Base-by-base conservation (phyloP, 768 basidiomycete species). In the Clavaria fumosa region DNA sequence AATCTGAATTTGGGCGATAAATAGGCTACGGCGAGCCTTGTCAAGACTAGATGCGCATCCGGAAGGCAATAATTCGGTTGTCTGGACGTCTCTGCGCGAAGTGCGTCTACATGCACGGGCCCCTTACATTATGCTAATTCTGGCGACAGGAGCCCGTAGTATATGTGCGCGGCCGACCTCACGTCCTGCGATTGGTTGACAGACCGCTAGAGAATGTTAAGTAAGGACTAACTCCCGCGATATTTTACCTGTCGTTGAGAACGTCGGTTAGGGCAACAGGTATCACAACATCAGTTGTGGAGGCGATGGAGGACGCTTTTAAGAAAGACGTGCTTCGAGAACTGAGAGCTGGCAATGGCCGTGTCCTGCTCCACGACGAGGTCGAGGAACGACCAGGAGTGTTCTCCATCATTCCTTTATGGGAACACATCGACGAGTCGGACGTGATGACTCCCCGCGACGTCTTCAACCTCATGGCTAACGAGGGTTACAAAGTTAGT, bases 241-340 rank as follows among this genome's bases (percentile, higher is more conserved):
- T n/a, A n/a, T n/a, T n/a, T n/a, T n/a, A n/a, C n/a, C n/a, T n/a
- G n/a, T n/a, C n/a, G n/a, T n/a, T n/a, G n/a, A n/a, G n/a, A n/a
- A n/a, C n/a, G n/a, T n/a, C n/a, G n/a, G n/a, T n/a, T n/a, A 90
- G 88, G 49, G 86, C 93, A 3, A 97, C 95, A 0, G 95, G 95
- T 17, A 78, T 97, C 3, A 83, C 86, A 0, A 91, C 90, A 1
- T 64, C 67, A 4, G 76, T 85, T 23, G 95, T 97, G 2, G 95
- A 97, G 55, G 64, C 66, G 20, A 95, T 96, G 84, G 95, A 97
- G 43, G 59, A 71, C 24, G 74, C 62, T 37, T 75, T 99, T 54
- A 93, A 95, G 61, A 68, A 67, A 34, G 95, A 99, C 49, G 74
- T 97, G 7, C 59, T 95, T 5, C 64, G 69, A 3, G 95, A 99